These are phyloP conservation scores for Ceratobasidium papillatum DNA, from an alignment of 1,284 basidiomycete genomes.

Conservation along the genomic window DNA sequence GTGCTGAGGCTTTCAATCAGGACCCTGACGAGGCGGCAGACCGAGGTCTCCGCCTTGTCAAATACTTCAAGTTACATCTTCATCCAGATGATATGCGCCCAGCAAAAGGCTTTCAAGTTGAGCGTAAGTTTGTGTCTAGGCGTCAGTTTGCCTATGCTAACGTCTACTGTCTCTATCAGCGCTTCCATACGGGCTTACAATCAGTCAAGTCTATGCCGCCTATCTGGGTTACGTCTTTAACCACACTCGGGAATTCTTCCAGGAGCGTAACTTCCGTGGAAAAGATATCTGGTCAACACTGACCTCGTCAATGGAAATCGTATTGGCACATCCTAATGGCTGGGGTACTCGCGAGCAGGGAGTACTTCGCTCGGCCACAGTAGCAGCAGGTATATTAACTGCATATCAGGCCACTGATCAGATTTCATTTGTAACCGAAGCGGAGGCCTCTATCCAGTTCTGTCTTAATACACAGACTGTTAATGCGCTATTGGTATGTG, in stretches of 20 bases:
- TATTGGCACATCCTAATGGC: constrained; percentile 40
- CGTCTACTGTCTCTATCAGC: background rate
- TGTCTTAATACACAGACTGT: constrained; percentile 1
- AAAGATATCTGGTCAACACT: background rate
- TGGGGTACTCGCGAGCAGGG: constrained; percentile 38
- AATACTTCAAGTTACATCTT: constrained; percentile 23
- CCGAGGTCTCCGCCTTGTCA: background rate
- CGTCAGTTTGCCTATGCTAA: background rate
- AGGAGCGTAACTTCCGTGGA: constrained; percentile 5
- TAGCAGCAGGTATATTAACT: background rate
- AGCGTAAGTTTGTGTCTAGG: background rate
- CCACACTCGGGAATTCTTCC: constrained; percentile 34
- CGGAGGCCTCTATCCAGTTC: constrained; percentile 44
- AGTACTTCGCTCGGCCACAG: constrained; percentile 11
- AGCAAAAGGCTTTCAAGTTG: background rate
- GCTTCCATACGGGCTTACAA: background rate
- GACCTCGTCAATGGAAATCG: background rate
- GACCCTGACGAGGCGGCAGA: background rate
- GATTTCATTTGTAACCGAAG: constrained; percentile 42
- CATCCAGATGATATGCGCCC: background rate
- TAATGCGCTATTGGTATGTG: background rate
- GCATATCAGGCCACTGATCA: background rate
- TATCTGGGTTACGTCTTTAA: constrained; percentile 26
- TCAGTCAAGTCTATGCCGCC: constrained; percentile 21
- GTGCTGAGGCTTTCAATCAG: constrained; percentile 14